These are phyloP conservation scores for Xylariaceae sp. DNA, from an alignment of 2,329 filamentous ascomycete species.

Conservation along the genomic window DNA sequence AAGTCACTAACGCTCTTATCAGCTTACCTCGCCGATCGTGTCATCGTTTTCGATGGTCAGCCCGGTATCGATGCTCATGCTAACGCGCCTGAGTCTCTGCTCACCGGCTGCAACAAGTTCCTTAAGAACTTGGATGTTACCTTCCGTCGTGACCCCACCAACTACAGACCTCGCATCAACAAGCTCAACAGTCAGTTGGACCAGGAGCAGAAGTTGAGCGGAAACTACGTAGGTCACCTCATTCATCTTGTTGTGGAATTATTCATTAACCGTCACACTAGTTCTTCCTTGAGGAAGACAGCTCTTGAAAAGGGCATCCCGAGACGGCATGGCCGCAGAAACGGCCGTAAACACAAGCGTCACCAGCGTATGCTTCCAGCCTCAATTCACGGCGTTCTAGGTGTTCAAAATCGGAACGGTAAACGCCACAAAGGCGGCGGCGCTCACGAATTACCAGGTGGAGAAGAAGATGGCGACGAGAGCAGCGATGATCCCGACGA, in stretches of 20 bases:
- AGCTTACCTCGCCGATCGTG: conserved; percentile 68
- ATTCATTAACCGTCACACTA: conserved; percentile 31
- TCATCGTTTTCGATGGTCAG: conserved; percentile 96
- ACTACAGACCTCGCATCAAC: conserved; percentile 97
- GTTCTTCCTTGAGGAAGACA: conserved; percentile 90
- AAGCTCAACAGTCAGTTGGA: conserved; percentile 93
- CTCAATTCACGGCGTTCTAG: conserved; percentile 46
- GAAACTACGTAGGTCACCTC: conserved; percentile 72
- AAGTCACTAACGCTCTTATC: not conserved
- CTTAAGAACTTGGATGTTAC: conserved; percentile 95
- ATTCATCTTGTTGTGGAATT: not conserved
- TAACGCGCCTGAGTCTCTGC: conserved; percentile 82
- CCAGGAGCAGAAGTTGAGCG: conserved; percentile 89
- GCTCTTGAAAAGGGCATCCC: conserved; percentile 58
- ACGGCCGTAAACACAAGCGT: conserved; percentile 24
- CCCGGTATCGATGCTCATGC: conserved; percentile 84
- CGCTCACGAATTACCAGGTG: conserved; percentile 22
- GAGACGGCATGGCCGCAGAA: conserved; percentile 36
- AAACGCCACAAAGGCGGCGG: conserved; percentile 22
- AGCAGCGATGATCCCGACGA: conserved; percentile 63
- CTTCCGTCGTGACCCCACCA: conserved; percentile 95
- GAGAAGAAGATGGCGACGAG: conserved; percentile 54
- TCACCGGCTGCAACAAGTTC: conserved; percentile 95
- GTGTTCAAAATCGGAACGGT: conserved; percentile 42
- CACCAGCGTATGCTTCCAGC: conserved; percentile 36